Percentiles rank a stretch among this genome's conserved stretches.
Evolutionary conservation across 371 early-diverging fungal genomes (phyloP).

Genomic region (Fennellomyces sp.): DNA sequence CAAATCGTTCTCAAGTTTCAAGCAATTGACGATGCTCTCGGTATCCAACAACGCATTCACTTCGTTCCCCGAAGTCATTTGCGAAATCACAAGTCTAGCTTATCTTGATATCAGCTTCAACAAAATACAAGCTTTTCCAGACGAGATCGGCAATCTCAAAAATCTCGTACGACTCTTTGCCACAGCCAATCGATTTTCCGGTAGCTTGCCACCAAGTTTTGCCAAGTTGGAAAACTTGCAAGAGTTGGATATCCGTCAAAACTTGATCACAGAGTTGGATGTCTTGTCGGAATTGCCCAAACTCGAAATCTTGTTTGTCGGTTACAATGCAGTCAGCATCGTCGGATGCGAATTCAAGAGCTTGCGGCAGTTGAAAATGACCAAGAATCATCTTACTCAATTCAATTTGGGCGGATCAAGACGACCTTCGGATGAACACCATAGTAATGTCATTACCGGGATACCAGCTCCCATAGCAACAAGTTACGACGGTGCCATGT

Average conservation of each 20-base stretch:
- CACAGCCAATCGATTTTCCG: constrained; percentile 75
- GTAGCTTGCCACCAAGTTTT: constrained; percentile 69
- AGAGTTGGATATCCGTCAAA: constrained; percentile 79
- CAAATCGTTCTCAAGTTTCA: constrained; percentile 56
- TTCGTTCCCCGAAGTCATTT: constrained; percentile 66
- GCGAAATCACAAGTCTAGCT: constrained; percentile 60
- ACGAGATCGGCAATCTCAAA: constrained; percentile 69
- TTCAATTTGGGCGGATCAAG: constrained; percentile 30
- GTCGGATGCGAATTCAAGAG: constrained; percentile 45
- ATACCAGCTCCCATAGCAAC: not conserved
- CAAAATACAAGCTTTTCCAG: constrained; percentile 75
- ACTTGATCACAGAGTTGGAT: constrained; percentile 68
- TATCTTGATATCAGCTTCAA: constrained; percentile 87
- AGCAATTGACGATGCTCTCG: constrained; percentile 63
- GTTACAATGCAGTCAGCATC: constrained; percentile 72
- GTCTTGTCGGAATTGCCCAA: constrained; percentile 59
- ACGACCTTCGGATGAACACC: constrained; percentile 6
- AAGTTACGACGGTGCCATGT: constrained; percentile 8
- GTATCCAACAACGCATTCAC: constrained; percentile 84
- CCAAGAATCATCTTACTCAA: constrained; percentile 66
- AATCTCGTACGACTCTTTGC: constrained; percentile 68
- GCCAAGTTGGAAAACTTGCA: constrained; percentile 63
- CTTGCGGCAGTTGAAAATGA: constrained; percentile 50
- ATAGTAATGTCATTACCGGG: not conserved
- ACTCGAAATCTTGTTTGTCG: constrained; percentile 65